Evolutionary conservation across 139 green algal species (phyloP).

Genomic region (Coelastrella sp.): DNA sequence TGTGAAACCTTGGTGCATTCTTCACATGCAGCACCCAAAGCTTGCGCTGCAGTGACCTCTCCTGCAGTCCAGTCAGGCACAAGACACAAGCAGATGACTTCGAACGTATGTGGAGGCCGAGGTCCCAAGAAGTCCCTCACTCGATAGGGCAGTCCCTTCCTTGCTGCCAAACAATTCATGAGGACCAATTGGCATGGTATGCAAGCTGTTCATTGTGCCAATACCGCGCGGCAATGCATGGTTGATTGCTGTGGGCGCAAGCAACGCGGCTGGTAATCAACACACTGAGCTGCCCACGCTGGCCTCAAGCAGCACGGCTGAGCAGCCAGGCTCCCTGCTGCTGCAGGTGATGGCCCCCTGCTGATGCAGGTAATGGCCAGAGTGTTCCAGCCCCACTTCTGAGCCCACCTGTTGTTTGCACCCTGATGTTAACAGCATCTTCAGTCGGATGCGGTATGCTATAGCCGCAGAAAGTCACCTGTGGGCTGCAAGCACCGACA

Average conservation of each 20-base stretch:
- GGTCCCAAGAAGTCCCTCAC: no score
- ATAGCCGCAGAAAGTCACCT: slow-evolving; percentile 87
- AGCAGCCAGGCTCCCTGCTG: neutral
- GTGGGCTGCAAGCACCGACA: slow-evolving; percentile 60
- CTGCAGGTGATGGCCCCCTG: neutral
- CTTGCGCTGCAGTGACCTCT: slow-evolving; percentile 66
- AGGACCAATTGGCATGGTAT: no score
- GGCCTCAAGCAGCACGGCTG: no score
- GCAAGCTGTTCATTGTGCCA: no score
- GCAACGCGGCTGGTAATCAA: no score
- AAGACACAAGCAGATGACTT: no score
- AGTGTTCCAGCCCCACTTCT: neutral
- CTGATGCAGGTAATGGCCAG: neutral
- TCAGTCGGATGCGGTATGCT: slow-evolving; percentile 90
- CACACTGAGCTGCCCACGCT: no score
- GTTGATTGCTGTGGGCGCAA: no score
- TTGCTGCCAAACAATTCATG: no score
- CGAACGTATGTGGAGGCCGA: no score
- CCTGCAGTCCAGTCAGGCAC: slow-evolving; percentile 54
- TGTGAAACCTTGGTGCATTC: slow-evolving; percentile 67
- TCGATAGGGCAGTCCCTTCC: no score
- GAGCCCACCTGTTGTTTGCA: slow-evolving; percentile 85
- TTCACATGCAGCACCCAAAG: slow-evolving; percentile 59
- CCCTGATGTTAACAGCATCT: slow-evolving; percentile 84
- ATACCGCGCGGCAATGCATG: no score